Base-by-base conservation (phyloP, 371 early-diverging fungal genomes). In the Mucor racemosus region DNA sequence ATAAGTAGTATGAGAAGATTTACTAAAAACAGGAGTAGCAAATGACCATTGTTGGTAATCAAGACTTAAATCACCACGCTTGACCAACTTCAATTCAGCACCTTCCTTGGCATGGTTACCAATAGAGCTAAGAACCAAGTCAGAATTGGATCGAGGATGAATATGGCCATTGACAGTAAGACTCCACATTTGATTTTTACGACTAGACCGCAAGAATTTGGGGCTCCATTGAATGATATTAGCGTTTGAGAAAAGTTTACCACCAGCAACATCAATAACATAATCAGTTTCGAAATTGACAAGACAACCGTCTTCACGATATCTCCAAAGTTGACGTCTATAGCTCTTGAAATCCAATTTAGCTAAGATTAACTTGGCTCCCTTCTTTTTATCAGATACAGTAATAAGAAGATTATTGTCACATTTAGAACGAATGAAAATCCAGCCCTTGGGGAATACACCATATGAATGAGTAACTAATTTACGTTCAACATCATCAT, bases 291-390 rank as follows among this genome's bases (percentile, higher is more conserved):
- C 84, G 66, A 86, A 77, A 63, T 87, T 87, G 60, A 79, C 69
- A 8, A 88, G 44, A 59, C 78, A 86, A 38, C 83, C 81, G 56
- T 79, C 80, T 11, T 84, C 76, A 36, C 84, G 82, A 55, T 79
- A 82, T 55, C 74, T 67, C 89, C 89, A 88, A 50, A 88, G 60
- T 68, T 87, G 87, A 17, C 80, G 72, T 60, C 76, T 69, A 69
- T 72, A 82, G 17, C 36, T 64, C 67, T 75, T 75, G 58, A 58
- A 66, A 17, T 76, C 73, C 8, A 82, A 26, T 57, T 77, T 79
- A 26, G 67, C 56, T 14, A 82, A 59, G 7, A 73, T 66, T 15
- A 82, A 53, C 46, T 75, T 74, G 19, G 78, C 64, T 5, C 82
- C 82, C 63, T 78, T 70, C 53, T 75, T 76, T 14, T 38, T 66